Conservation (phyloP, 1,284 basidiomycete genomes). For the Marasmius oreades region DNA sequence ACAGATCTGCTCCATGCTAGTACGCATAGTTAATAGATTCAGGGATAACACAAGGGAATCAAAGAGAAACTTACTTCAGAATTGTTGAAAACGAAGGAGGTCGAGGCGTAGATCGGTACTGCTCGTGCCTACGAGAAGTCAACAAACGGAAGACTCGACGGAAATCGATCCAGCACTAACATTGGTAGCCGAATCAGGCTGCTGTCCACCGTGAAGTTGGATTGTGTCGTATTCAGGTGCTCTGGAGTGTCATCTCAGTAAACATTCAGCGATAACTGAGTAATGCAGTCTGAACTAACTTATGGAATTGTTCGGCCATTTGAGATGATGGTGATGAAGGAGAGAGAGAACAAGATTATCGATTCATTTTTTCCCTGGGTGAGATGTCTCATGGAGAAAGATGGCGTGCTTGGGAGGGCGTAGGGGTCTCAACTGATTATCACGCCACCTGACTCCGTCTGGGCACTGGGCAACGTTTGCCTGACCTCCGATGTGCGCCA, state of each 20-base stretch:
- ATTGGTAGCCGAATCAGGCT: constrained; percentile 67
- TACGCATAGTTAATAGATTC: not conserved
- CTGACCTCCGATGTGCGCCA: too few relatives aligned
- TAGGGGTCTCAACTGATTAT: too few relatives aligned
- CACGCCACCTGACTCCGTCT: too few relatives aligned
- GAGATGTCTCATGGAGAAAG: too few relatives aligned
- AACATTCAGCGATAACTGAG: not conserved
- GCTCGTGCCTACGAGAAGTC: constrained; percentile 51
- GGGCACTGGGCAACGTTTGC: too few relatives aligned
- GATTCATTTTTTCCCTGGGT: not conserved
- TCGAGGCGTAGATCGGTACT: constrained; percentile 78
- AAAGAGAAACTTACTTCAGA: constrained; percentile 44
- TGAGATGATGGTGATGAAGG: not conserved
- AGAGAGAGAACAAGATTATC: not conserved
- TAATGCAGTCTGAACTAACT: not conserved
- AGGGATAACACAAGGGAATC: not conserved
- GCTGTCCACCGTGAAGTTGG: constrained; percentile 82
- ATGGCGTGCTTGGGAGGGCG: too few relatives aligned
- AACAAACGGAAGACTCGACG: not conserved
- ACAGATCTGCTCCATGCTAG: constrained; percentile 82
- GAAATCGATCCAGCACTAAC: not conserved
- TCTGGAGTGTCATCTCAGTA: constrained; percentile 25
- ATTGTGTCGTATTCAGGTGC: constrained; percentile 79
- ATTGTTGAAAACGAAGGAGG: constrained; percentile 79
- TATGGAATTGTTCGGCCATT: constrained; percentile 13